Evolutionary conservation across 164 flowering plant species (phyloP).

Genomic region (Magnolia changhungtana): DNA sequence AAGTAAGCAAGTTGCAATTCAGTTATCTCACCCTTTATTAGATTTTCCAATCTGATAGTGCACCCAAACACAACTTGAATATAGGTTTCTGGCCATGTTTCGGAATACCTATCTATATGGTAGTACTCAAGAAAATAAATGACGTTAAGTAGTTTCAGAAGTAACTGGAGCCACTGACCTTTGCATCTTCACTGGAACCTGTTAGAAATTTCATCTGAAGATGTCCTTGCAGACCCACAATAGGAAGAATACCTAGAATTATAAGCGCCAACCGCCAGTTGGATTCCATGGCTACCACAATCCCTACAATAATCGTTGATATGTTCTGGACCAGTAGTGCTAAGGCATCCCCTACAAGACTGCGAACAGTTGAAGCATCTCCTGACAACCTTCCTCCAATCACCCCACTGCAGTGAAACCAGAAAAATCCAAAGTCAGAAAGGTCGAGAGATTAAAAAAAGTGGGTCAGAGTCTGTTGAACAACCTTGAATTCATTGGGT

Average conservation of each 20-base stretch:
- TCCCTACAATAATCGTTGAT: conserved; percentile 19
- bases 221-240: conserved; percentile 19
- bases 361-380: conserved; percentile 26
- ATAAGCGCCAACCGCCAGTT: conserved; percentile 26
- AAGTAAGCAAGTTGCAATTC: background rate
- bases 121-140: too few relatives aligned
- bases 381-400: conserved; percentile 26
- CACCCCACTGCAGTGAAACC: conserved; percentile 13
- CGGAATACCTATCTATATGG: too few relatives aligned
- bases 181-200: conserved; percentile 31
- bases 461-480: too few relatives aligned
- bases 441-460: background rate
- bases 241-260: conserved; percentile 19
- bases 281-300: conserved; percentile 19
- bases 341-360: conserved; percentile 30
- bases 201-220: conserved; percentile 16
- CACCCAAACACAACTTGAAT: background rate
- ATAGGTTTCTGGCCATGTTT: background rate
- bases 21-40: background rate
- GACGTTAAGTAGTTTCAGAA: background rate
- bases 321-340: conserved; percentile 21
- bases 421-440: background rate
- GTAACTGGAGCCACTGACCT: conserved; percentile 14
- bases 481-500: conserved; percentile 62
- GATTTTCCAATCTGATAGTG: background rate